phyloP scores from a whole-genome alignment of 2,329 filamentous ascomycete genomes.

The Exutisphaerella laricina region DNA sequence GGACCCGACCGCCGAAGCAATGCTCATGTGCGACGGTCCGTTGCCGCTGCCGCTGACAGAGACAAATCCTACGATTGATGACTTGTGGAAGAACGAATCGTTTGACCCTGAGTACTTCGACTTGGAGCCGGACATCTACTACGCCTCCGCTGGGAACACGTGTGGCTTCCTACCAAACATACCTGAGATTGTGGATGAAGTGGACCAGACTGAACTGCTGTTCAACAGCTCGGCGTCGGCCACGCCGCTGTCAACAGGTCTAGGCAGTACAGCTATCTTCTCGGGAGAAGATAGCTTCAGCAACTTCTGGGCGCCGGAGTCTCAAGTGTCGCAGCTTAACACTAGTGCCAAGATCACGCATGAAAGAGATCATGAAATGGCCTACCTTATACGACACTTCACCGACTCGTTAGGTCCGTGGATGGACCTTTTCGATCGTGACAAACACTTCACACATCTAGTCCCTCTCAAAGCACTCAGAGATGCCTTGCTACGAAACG shows the following conservation, averaged over 20 bases:
- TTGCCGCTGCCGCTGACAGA: conserved; percentile 16
- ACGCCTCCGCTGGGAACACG: conserved; percentile 27
- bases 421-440: conserved; percentile 52
- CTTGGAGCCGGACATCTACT: conserved; percentile 28
- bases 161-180: conserved; percentile 32
- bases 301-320: conserved; percentile 28
- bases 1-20: conserved; percentile 13
- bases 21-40: conserved; percentile 13
- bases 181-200: conserved; percentile 31
- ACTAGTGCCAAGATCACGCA: conserved; percentile 33
- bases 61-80: conserved; percentile 16
- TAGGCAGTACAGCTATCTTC: conserved; percentile 18
- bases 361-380: conserved; percentile 49
- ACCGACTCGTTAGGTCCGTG: conserved; percentile 56
- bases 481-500: conserved; percentile 48
- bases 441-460: conserved; percentile 55
- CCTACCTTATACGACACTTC: conserved; percentile 57
- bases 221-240: conserved; percentile 18
- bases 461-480: conserved; percentile 53
- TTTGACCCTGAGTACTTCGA: conserved; percentile 32
- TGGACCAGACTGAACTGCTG: conserved; percentile 25
- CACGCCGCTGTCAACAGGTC: conserved; percentile 20
- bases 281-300: conserved; percentile 13
- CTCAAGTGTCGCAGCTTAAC: conserved; percentile 28
- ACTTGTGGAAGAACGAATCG: conserved; percentile 21